Evolutionary conservation across 2,329 filamentous ascomycete species (phyloP).

Genomic region (Calonectria montana): DNA sequence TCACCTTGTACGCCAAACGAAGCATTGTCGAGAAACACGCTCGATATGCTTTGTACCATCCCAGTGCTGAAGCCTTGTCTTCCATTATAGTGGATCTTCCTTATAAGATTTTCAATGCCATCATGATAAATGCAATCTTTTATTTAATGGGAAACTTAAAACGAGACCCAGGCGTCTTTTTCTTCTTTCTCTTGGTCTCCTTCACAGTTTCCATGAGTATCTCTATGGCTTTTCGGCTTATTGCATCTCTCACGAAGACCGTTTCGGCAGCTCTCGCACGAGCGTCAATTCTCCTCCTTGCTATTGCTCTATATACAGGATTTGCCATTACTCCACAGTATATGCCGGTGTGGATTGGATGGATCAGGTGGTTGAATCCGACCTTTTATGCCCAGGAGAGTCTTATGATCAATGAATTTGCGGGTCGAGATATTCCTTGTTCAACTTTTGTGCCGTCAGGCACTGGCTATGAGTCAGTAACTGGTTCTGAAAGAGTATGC

Average conservation of each 20-base stretch:
- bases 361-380: conserved; percentile 73
- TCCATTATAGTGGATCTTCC: conserved; percentile 25
- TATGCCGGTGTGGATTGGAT: conserved; percentile 49
- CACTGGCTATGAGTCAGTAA: neutral
- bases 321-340: conserved; percentile 21
- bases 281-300: conserved; percentile 60
- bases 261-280: conserved; percentile 56
- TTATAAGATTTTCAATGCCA: conserved; percentile 23
- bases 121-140: conserved; percentile 56
- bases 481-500: conserved; percentile 11
- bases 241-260: conserved; percentile 35
- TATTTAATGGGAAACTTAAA: conserved; percentile 75
- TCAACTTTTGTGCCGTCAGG: conserved; percentile 18
- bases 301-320: conserved; percentile 59
- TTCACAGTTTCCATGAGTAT: conserved; percentile 45
- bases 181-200: conserved; percentile 62
- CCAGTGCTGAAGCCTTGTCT: conserved; percentile 32
- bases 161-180: conserved; percentile 67
- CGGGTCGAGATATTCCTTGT: neutral
- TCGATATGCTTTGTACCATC: conserved; percentile 46
- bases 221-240: conserved; percentile 35
- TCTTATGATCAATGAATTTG: conserved; percentile 32
- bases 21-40: conserved; percentile 45
- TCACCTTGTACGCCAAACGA: conserved; percentile 42
- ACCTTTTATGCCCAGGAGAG: conserved; percentile 61